A percentile compares a stretch with the other conserved stretches of the same genome.
These are phyloP conservation scores for Pythium sp. DNA, from an alignment of 352 stramenopile species.

Conservation along the genomic window DNA sequence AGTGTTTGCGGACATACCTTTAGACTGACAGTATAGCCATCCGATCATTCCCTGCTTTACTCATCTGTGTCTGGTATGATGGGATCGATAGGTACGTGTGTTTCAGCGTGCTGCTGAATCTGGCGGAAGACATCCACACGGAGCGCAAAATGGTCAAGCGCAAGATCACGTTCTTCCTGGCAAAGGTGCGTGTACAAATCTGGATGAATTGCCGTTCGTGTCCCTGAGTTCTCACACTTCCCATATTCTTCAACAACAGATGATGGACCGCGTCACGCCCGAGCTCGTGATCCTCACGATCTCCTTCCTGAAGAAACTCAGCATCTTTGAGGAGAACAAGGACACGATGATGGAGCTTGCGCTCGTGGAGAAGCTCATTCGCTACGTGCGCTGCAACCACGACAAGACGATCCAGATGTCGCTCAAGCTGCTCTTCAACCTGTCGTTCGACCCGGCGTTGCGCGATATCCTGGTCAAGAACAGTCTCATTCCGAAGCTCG, in stretches of 20 bases:
- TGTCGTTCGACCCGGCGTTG: conserved; percentile 91
- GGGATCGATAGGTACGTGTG: conserved; percentile 61
- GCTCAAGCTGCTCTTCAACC: conserved; percentile 92
- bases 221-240: no score
- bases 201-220: no score
- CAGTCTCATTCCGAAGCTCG: conserved; percentile 90
- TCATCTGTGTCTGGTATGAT: neutral
- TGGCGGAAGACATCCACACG: conserved; percentile 92
- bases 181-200: conserved; percentile 40
- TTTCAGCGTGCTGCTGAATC: conserved; percentile 93
- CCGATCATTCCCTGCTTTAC: no score
- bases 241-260: conserved; percentile 26
- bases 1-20: conserved; percentile 9
- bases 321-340: conserved; percentile 96
- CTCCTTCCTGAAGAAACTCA: conserved; percentile 92
- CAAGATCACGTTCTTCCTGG: conserved; percentile 79
- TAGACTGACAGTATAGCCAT: neutral
- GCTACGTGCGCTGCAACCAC: conserved; percentile 79
- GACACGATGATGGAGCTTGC: conserved; percentile 85
- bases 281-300: conserved; percentile 90
- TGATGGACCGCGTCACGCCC: conserved; percentile 85
- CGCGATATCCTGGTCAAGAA: conserved; percentile 85
- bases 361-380: conserved; percentile 73
- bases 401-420: conserved; percentile 85
- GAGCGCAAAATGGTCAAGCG: conserved; percentile 96